Conservation (phyloP, 73 alveolate species). For the Effrenium voratum region DNA sequence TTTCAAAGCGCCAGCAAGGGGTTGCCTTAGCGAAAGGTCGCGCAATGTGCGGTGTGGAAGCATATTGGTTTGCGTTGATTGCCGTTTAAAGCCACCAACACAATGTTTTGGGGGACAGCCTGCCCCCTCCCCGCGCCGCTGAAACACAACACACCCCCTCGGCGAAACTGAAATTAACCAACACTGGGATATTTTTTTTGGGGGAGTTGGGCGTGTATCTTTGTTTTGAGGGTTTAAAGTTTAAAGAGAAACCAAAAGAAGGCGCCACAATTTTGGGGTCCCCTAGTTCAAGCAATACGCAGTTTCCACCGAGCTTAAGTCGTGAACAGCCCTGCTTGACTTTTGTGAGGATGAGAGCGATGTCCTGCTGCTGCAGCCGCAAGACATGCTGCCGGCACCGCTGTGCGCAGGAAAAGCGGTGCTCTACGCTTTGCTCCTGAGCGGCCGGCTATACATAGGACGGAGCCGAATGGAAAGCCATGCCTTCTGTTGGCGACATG, state of each 20-base stretch:
- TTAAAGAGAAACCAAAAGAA: neutral
- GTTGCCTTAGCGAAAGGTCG: too few relatives aligned
- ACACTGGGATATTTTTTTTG: too few relatives aligned
- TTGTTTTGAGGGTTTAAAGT: neutral
- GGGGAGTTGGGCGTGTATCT: neutral
- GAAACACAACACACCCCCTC: too few relatives aligned
- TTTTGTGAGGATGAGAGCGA: too few relatives aligned
- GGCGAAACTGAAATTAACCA: too few relatives aligned
- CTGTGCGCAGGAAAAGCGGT: slow-evolving; percentile 59
- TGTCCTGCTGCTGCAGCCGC: neutral
- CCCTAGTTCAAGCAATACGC: neutral
- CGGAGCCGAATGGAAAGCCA: neutral
- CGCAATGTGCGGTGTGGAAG: too few relatives aligned
- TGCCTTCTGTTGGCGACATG: too few relatives aligned
- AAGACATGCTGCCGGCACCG: slow-evolving; percentile 43
- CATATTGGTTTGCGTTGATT: too few relatives aligned
- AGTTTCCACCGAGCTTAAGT: neutral
- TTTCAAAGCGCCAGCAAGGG: too few relatives aligned
- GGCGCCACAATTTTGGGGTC: neutral
- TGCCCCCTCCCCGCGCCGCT: too few relatives aligned
- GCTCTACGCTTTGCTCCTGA: slow-evolving; percentile 33
- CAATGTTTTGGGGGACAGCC: too few relatives aligned
- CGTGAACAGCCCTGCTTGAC: neutral
- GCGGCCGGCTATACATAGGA: slow-evolving; percentile 2
- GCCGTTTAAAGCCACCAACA: too few relatives aligned